phyloP scores from a whole-genome alignment of 768 basidiomycete species.

The Calocybe gangraenosa region DNA sequence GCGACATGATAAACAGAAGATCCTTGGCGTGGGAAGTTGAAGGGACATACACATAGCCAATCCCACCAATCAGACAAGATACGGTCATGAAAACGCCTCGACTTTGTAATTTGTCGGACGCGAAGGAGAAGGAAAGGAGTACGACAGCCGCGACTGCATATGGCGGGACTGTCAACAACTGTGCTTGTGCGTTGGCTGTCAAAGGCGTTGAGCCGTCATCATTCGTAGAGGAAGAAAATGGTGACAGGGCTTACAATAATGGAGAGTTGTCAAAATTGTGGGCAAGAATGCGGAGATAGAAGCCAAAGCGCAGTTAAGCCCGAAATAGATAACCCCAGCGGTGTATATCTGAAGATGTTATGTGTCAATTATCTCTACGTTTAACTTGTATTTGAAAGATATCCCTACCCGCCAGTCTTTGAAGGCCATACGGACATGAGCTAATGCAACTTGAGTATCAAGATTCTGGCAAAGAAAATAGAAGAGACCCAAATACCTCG shows the following conservation, averaged over 20 bases:
- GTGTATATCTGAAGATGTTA: constrained; percentile 44
- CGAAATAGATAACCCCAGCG: constrained; percentile 75
- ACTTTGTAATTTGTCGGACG: constrained; percentile 63
- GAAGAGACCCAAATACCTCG: constrained; percentile 37
- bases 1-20: background rate
- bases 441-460: constrained; percentile 30
- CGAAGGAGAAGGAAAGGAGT: constrained; percentile 52
- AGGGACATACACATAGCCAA: constrained; percentile 58
- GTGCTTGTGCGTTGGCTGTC: constrained; percentile 61
- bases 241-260: constrained; percentile 48
- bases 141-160: constrained; percentile 69
- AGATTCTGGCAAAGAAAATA: background rate
- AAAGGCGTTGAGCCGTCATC: constrained; percentile 7
- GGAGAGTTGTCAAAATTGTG: constrained; percentile 73
- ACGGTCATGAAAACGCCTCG: constrained; percentile 47
- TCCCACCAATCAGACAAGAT: constrained; percentile 40
- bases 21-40: background rate
- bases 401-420: constrained; percentile 63
- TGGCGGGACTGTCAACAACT: constrained; percentile 78
- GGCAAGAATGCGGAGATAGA: constrained; percentile 82
- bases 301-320: constrained; percentile 71
- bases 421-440: constrained; percentile 59
- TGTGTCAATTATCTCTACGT: background rate
- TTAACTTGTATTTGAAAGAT: background rate
- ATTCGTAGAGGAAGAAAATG: background rate